Evolutionary conservation across 108 stramenopile species (phyloP).

Genomic region (Pseudonitzschia multistriata): DNA sequence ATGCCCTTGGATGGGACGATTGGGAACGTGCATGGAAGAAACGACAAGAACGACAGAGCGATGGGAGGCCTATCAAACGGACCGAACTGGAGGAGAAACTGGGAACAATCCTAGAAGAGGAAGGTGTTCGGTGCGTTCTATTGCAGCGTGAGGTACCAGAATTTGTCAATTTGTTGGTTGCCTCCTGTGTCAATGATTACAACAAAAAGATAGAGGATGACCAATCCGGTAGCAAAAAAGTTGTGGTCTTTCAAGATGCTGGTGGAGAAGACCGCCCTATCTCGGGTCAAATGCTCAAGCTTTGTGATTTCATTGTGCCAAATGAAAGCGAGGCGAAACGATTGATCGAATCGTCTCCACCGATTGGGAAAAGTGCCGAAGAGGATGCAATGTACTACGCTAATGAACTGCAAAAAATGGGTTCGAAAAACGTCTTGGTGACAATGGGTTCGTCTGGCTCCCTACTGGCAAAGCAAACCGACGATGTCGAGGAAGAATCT

Average conservation of each 20-base stretch:
- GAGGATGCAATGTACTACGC: conserved; percentile 22
- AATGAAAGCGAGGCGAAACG: conserved; percentile 77
- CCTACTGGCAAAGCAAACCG: conserved; percentile 37
- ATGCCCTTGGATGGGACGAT: conserved; percentile 57
- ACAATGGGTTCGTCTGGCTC: conserved; percentile 65
- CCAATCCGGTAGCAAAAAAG: background rate
- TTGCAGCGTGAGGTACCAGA: conserved; percentile 81
- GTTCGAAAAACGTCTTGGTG: conserved; percentile 67
- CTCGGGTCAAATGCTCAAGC: conserved; percentile 42
- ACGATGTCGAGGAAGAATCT: background rate
- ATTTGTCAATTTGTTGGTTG: conserved; percentile 63
- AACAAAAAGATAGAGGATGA: background rate
- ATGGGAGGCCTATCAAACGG: conserved; percentile 1
- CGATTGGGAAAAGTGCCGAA: conserved; percentile 4
- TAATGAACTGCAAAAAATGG: conserved; percentile 40
- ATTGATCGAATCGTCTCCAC: conserved; percentile 36
- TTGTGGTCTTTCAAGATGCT: conserved; percentile 68
- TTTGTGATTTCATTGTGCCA: conserved; percentile 71
- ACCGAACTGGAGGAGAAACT: conserved; percentile 33
- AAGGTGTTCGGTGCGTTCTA: conserved; percentile 38
- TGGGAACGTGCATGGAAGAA: conserved; percentile 43
- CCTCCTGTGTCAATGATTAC: conserved; percentile 33
- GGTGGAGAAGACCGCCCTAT: conserved; percentile 78
- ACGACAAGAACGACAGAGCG: background rate
- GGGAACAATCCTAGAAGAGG: conserved; percentile 21